Evolutionary conservation across 148 eudicot species (phyloP).

Genomic region (Pharnaceum exiguum): DNA sequence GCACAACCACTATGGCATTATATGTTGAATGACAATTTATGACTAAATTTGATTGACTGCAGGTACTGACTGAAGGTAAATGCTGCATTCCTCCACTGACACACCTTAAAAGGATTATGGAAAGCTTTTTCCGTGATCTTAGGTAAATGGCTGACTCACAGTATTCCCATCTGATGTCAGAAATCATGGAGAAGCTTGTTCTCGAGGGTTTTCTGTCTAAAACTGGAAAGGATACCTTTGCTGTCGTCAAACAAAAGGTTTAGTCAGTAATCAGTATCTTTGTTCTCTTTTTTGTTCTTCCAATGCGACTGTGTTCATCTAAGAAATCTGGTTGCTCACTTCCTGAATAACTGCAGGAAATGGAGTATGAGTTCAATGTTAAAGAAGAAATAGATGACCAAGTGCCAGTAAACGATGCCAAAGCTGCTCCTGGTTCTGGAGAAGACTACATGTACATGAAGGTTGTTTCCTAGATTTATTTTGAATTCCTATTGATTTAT

Average conservation of each 20-base stretch:
- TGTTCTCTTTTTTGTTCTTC: background rate
- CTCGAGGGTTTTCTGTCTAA: constrained; percentile 49
- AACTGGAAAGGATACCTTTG: constrained; percentile 46
- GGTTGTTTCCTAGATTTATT: constrained; percentile 32
- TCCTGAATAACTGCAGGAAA: constrained; percentile 28
- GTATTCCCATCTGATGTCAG: constrained; percentile 33
- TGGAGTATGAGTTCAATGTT: constrained; percentile 58
- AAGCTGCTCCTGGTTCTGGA: constrained; percentile 27
- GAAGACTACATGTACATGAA: constrained; percentile 83
- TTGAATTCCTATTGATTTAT: background rate
- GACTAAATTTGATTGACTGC: constrained; percentile 23
- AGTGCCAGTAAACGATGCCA: constrained; percentile 24
- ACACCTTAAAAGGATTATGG: constrained; percentile 8
- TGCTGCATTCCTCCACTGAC: constrained; percentile 10
- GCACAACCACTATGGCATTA: background rate
- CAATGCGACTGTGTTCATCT: background rate
- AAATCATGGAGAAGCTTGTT: constrained; percentile 80
- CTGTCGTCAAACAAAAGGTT: constrained; percentile 66
- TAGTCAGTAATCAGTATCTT: no score
- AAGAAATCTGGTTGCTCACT: background rate
- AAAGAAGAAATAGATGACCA: constrained; percentile 72
- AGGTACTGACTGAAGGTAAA: constrained; percentile 87
- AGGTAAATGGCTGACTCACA: background rate
- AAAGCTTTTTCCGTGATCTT: constrained; percentile 1
- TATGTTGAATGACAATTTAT: background rate